Base-by-base conservation (phyloP, 371 early-diverging fungal genomes). In the Apophysomyces trapeziformis region DNA sequence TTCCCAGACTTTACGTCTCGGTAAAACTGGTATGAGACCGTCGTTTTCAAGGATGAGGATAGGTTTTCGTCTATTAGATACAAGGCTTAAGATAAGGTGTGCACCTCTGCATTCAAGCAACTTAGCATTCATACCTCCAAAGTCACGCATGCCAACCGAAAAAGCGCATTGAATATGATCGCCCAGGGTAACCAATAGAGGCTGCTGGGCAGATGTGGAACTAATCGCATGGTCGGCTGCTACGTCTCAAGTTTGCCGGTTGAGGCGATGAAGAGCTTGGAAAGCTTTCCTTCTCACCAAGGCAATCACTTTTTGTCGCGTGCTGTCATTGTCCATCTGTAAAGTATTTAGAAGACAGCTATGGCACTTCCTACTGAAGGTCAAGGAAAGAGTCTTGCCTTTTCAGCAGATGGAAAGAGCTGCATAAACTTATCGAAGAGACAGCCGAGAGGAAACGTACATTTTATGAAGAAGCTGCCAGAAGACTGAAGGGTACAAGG, bases 311-410 rank as follows among this genome's bases (percentile, higher is more conserved):
- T 21, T 9, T 21, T 57, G 5, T 21, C 9, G 3, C 14, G 26
- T 26, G 21, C 14, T 11, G 21, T 21, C 7, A 61, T 45, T 32
- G n/a, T 21, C 32, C 7, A 21, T 54, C 35, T 18, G 35, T 5
- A 54, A 54, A 7, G 45, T 59, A n/a, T 32, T 26, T 12, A 7
- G 16, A 7, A 63, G 65, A 60, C 62, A 60, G n/a, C 4, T 58
- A 43, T 16, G 36, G 46, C 18, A 21, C 45, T 60, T 45, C 21
- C 13, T 50, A 26, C 26, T 18, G 21, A 50, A 50, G 2, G 2
- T 14, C n/a, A 6, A 21, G 50, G 21, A 18, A 50, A 21, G 9
- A 41, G 41, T 41, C 41, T 41, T 12, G 1, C 9, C 2, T 9
- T 12, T 41, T 41, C 41, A 41, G 41, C 12, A 41, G 41, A 41